Conservation (phyloP, 495 filamentous ascomycete genomes). For the Neurospora terricola region DNA sequence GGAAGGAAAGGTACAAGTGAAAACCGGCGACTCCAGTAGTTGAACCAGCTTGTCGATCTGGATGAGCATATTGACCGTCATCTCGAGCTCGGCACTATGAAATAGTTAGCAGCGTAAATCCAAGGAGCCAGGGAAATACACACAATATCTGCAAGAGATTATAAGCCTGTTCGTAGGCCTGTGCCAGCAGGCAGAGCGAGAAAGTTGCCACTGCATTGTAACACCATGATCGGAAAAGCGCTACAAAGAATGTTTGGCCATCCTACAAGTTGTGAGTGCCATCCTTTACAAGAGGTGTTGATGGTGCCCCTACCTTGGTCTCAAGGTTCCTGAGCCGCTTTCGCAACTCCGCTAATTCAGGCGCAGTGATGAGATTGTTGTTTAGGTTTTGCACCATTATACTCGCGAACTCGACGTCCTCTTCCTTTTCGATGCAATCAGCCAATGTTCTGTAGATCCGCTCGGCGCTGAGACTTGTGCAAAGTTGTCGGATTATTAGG, state of each 20-base stretch:
- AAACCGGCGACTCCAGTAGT: constrained; percentile 93
- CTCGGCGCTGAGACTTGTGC: constrained; percentile 83
- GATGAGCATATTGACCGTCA: constrained; percentile 97
- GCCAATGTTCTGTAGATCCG: constrained; percentile 93
- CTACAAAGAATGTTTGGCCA: constrained; percentile 88
- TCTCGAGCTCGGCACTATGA: constrained; percentile 84
- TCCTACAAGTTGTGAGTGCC: constrained; percentile 44
- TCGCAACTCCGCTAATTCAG: constrained; percentile 81
- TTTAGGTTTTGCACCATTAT: constrained; percentile 99
- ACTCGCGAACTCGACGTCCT: constrained; percentile 95
- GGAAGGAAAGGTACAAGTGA: constrained; percentile 61
- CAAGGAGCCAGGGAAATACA: constrained; percentile 11
- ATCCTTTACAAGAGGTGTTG: background rate
- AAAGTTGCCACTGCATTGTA: constrained; percentile 98
- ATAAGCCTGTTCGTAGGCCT: constrained; percentile 98
- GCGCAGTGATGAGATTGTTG: constrained; percentile 97
- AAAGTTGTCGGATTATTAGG: constrained; percentile 91
- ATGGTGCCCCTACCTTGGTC: constrained; percentile 48
- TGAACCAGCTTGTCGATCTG: constrained; percentile 99
- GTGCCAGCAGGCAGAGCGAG: constrained; percentile 87
- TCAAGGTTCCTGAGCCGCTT: constrained; percentile 87
- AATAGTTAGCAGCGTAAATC: constrained; percentile 5
- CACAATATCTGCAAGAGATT: constrained; percentile 95
- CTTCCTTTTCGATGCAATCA: constrained; percentile 95
- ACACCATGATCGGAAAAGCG: constrained; percentile 94